These are phyloP conservation scores for Geranomyces michiganensis DNA, from an alignment of 192 early-diverging fungal genomes.

Conservation along the genomic window DNA sequence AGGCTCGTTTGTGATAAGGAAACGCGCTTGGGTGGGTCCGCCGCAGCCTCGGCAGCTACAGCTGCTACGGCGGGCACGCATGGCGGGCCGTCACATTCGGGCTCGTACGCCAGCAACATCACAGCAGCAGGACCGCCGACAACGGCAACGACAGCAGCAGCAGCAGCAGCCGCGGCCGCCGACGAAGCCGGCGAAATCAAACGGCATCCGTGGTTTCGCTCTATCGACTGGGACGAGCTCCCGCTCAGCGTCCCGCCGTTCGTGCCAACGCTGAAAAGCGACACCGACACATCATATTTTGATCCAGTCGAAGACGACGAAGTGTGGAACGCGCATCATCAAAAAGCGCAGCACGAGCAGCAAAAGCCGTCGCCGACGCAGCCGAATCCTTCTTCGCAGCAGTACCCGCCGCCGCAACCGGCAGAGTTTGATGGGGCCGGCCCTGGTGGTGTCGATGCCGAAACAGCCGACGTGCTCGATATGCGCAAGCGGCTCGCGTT, in stretches of 20 bases:
- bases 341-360: neutral
- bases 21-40: conserved; percentile 52
- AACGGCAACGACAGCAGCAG: neutral
- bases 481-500: conserved; percentile 69
- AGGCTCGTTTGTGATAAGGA: conserved; percentile 63
- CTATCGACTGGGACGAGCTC: conserved; percentile 50
- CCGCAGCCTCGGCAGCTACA: neutral
- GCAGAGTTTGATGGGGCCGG: neutral
- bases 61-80: neutral
- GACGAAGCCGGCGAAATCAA: conserved; percentile 49
- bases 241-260: conserved; percentile 35
- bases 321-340: conserved; percentile 40
- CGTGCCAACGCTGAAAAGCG: conserved; percentile 34
- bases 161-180: neutral
- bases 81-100: neutral
- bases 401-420: neutral
- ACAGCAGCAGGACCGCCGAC: neutral
- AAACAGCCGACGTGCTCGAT: conserved; percentile 48
- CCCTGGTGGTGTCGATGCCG: neutral
- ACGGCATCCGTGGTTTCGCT: conserved; percentile 54
- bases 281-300: conserved; percentile 49
- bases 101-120: conserved; percentile 11
- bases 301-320: conserved; percentile 55
- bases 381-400: neutral
- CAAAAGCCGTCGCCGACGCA: neutral